phyloP scores from a whole-genome alignment of 257 asterid genomes.

The Nicotiana undulata region DNA sequence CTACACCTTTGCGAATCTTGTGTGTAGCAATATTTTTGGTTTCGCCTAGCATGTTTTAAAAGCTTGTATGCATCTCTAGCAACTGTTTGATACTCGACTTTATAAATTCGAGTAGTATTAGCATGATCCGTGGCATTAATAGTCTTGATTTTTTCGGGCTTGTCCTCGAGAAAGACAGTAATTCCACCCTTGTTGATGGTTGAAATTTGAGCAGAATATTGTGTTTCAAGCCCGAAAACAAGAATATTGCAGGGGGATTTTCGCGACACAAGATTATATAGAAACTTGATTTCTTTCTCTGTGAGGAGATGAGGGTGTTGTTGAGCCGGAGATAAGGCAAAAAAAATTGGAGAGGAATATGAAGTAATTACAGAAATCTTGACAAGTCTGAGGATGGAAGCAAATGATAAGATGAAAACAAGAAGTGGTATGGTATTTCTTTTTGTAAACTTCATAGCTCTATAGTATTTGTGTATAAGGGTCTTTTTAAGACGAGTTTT shows the following conservation, averaged over 20 bases:
- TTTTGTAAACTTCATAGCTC: conserved; percentile 45
- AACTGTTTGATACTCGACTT: conserved; percentile 42
- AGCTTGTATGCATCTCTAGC: conserved; percentile 64
- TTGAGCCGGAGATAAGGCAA: conserved; percentile 14
- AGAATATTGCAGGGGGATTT: conserved; percentile 66
- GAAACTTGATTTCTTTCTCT: conserved; percentile 48
- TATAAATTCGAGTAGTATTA: conserved; percentile 29
- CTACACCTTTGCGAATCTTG: conserved; percentile 27
- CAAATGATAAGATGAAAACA: conserved; percentile 39
- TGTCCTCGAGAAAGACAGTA: conserved; percentile 58
- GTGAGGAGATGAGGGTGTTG: conserved; percentile 14
- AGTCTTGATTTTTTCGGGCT: conserved; percentile 20
- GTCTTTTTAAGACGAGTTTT: conserved; percentile 21
- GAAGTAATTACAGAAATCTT: conserved; percentile 39
- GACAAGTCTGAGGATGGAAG: conserved; percentile 55
- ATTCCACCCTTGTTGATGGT: conserved; percentile 44
- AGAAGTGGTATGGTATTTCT: conserved; percentile 48
- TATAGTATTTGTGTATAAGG: neutral
- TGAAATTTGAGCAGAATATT: conserved; percentile 33
- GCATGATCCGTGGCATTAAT: conserved; percentile 13
- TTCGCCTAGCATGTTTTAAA: conserved; percentile 52
- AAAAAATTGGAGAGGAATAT: conserved; percentile 20
- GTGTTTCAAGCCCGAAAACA: conserved; percentile 50
- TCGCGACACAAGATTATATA: conserved; percentile 34
- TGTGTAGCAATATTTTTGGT: conserved; percentile 29